Conservation (phyloP, 352 stramenopile genomes). For the Globisporangium apiculatum region DNA sequence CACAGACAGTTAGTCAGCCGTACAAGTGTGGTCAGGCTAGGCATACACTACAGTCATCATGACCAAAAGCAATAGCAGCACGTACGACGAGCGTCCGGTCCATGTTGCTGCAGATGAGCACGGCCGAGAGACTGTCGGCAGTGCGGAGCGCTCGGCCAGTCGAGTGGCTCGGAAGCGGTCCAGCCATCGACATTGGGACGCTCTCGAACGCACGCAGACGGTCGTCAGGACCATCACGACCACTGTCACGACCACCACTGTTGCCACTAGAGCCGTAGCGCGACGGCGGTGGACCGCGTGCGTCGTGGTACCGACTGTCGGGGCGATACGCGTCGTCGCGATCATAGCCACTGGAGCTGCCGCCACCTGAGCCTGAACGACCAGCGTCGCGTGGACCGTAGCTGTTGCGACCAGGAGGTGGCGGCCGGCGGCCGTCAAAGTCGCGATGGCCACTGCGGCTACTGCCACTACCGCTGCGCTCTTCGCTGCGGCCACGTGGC, state of each 20-base stretch:
- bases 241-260: background rate
- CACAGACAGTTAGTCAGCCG: background rate
- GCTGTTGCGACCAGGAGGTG: background rate
- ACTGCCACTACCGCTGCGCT: background rate
- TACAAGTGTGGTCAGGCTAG: background rate
- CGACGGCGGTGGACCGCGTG: background rate
- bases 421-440: background rate
- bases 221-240: background rate
- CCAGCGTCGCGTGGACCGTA: constrained; percentile 2
- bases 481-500: background rate
- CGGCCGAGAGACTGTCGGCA: constrained; percentile 47
- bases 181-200: constrained; percentile 3
- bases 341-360: background rate
- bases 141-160: constrained; percentile 49
- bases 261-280: background rate
- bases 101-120: constrained; percentile 84
- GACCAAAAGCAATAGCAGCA: constrained; percentile 2
- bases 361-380: background rate
- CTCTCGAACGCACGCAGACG: constrained; percentile 15
- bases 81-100: constrained; percentile 55
- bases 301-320: constrained; percentile 5
- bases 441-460: background rate
- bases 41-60: too few species aligned
- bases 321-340: constrained; percentile 15
- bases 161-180: constrained; percentile 44